phyloP scores from a whole-genome alignment of 768 basidiomycete genomes.

The Boletus subcaerulescens region DNA sequence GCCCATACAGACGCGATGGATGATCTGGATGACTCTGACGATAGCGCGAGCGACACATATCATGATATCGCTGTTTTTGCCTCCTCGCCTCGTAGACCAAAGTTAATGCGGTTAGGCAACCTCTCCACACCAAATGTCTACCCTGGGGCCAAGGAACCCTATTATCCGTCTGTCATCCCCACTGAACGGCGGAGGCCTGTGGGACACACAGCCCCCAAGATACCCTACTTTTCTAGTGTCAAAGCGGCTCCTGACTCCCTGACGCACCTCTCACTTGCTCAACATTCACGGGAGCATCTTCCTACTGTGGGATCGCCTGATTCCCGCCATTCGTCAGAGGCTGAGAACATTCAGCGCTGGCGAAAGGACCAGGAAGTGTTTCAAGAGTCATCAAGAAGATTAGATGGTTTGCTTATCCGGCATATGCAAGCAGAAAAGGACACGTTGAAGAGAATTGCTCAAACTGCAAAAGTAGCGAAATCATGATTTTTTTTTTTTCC shows the following conservation, averaged over 20 bases:
- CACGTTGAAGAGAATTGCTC: slow-evolving; percentile 72
- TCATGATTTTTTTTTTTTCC: slow-evolving; percentile 14
- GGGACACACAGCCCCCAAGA: slow-evolving; percentile 44
- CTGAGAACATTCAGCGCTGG: slow-evolving; percentile 25
- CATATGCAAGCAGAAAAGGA: slow-evolving; percentile 85
- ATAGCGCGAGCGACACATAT: slow-evolving; percentile 39
- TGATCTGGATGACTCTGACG: slow-evolving; percentile 61
- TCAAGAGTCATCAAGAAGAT: slow-evolving; percentile 58
- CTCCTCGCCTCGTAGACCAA: slow-evolving; percentile 31
- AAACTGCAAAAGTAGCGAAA: slow-evolving; percentile 36
- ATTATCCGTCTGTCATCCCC: slow-evolving; percentile 32
- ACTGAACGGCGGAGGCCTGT: slow-evolving; percentile 48
- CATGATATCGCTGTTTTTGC: slow-evolving; percentile 33
- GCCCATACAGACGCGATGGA: slow-evolving; percentile 70
- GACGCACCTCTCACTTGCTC: slow-evolving; percentile 32
- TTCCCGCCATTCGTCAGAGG: slow-evolving; percentile 15
- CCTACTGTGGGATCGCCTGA: slow-evolving; percentile 10
- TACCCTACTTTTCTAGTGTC: slow-evolving; percentile 48
- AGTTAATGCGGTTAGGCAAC: slow-evolving; percentile 65
- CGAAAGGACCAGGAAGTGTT: slow-evolving; percentile 33
- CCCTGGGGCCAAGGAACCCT: slow-evolving; percentile 36
- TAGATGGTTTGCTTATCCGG: slow-evolving; percentile 78
- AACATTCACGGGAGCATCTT: slow-evolving; percentile 44
- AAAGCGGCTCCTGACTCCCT: slow-evolving; percentile 33
- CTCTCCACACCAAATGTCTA: slow-evolving; percentile 66